Evolutionary conservation across 768 basidiomycete species (phyloP).

Genomic region (Kwoniella mangroviensis): DNA sequence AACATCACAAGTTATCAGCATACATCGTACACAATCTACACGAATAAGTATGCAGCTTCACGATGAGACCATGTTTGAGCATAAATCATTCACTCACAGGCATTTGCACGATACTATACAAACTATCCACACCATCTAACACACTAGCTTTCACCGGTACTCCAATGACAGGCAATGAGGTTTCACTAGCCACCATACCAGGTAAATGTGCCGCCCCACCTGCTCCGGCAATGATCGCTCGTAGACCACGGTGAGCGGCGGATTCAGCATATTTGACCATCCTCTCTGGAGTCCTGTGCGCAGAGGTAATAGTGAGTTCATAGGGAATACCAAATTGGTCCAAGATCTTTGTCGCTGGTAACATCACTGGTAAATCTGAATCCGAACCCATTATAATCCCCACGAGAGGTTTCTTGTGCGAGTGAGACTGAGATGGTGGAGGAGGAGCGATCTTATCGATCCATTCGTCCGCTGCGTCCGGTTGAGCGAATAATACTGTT

Average conservation of each 20-base stretch:
- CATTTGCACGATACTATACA: conserved; percentile 99
- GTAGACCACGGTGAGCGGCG: conserved; percentile 63
- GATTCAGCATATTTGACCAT: conserved; percentile 79
- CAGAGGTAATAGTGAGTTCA: conserved; percentile 94
- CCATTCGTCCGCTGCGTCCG: conserved; percentile 57
- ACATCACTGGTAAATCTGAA: conserved; percentile 93
- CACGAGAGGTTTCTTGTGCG: conserved; percentile 75
- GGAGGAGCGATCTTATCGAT: conserved; percentile 60
- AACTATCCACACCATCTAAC: conserved; percentile 93
- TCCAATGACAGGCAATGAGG: conserved; percentile 86
- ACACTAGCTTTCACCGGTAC: conserved; percentile 95
- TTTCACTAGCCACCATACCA: conserved; percentile 97
- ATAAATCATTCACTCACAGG: conserved; percentile 67
- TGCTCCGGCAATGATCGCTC: conserved; percentile 88
- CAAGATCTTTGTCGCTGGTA: conserved; percentile 82
- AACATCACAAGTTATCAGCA: too few species aligned
- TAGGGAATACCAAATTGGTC: conserved; percentile 82
- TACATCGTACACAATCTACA: too few species aligned
- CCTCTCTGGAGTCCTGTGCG: conserved; percentile 89
- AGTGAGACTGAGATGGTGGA: conserved; percentile 59
- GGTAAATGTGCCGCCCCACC: conserved; percentile 98
- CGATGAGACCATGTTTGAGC: too few species aligned
- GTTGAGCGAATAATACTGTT: conserved; percentile 67
- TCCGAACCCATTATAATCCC: conserved; percentile 98
- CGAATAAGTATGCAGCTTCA: too few species aligned